Base-by-base conservation (phyloP, 805 yeast genomes). In the Cyberlindnera lachancei region DNA sequence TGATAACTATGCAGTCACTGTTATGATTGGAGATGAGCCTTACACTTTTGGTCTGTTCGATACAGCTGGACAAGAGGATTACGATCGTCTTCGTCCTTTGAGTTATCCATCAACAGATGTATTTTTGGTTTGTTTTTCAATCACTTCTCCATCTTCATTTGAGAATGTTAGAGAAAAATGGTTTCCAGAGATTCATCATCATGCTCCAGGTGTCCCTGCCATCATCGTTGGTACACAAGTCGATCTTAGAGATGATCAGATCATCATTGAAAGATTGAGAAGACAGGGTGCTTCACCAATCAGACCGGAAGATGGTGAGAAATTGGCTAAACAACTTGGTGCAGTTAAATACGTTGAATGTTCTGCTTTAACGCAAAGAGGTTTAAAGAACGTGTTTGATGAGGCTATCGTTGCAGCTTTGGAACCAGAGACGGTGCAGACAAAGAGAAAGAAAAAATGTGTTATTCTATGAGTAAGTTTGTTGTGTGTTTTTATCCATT, bases 31-130 rank as follows among this genome's bases (percentile, higher is more conserved):
- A 32, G 97, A 92, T 57, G 97, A 88, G 62, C 97, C 98, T 29
- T 88, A 85, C 59, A 92, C 96, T 13, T 73, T 90, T 51, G 96
- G 97, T n/a, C 68, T 90, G 40, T 90, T 92, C 55, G 98, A 90
- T 66, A 90, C 98, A 22, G 98, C 98, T 18, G 98, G 98, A 32
- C 98, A 90, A 68, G 98, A 90, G 73, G 98, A 90, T 68, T 90
- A 92, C 61, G 98, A 90, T 66, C 76, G 98, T 56, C 68, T 90
- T 55, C 83, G 98, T 64, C 98, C 98, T 7, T 73, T 92, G 50
- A 81, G 94, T 36, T 90, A 90, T 61, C 97, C 98, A 13, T 92
- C 94, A 34, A 92, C 98, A 5, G 98, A 90, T 60, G 96, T 90
- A 28, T 90, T 90, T 56, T 68, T 90, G 48, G 95, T 90, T 37